Base-by-base conservation (phyloP, 371 early-diverging fungal species). In the Polyrhizophydium stewartii region DNA sequence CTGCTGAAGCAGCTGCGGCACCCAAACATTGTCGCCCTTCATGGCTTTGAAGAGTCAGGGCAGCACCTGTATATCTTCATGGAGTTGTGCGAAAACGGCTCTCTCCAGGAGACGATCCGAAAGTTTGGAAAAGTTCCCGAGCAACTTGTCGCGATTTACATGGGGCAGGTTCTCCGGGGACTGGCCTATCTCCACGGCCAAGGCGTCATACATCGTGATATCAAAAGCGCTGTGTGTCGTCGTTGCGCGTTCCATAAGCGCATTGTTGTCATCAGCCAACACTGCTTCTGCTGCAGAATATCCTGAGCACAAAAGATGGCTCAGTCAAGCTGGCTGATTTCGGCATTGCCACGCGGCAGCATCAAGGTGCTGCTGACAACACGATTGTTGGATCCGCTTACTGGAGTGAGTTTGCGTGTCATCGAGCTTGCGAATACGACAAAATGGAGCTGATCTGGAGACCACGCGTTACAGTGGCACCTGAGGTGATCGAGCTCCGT, bases 41-140 rank as follows among this genome's bases (percentile, higher is more conserved):
- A 84, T 37, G 95, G 93, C 0, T 94, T 89, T 70, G 83, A 91
- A 27, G 87, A 86, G 55, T 88, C 87, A 2, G 73, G 82, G 27
- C 79, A 79, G 10, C 78, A 85, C 59, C 72, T 95, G 27, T 88
- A 92, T 68, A 89, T 96, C 56, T 84, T 94, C 22, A 80, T 96
- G 71, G 97, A 95, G 89, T 90, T 85, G 71, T 96, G 94, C 40
- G 97, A 97, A 70, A 92, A 94, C 65, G 98, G 98, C 13, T 96
- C 96, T 2, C 81, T 98, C 24, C 81, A 89, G 69, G 87, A 86
- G 6, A 89, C 93, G 19, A 77, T 92, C 24, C 91, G 92, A 70
- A 88, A 91, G 33, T 97, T 96, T 80, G 97, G 96, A 0, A 80
- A 83, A 33, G 90, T 98, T 57, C 91, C 95, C 0, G 98, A 97